These are phyloP conservation scores for Blastobotrys mokoenaii DNA, from an alignment of 805 yeast genomes.

Conservation along the genomic window DNA sequence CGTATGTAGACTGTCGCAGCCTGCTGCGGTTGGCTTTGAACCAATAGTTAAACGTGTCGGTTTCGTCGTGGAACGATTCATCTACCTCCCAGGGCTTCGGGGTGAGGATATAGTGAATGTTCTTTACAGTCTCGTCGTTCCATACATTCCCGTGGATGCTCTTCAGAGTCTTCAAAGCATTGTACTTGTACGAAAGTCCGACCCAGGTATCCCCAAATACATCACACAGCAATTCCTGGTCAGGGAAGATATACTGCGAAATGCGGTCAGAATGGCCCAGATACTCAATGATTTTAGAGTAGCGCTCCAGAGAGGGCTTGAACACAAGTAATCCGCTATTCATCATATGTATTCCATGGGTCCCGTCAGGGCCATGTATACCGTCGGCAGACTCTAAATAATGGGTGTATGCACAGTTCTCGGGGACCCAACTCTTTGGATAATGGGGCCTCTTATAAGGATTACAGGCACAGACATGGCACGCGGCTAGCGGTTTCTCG, in stretches of 20 bases:
- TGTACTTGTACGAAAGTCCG: constrained; percentile 44
- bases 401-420: constrained; percentile 44
- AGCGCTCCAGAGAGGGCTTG: constrained; percentile 33
- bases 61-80: constrained; percentile 30
- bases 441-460: constrained; percentile 45
- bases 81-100: constrained; percentile 54
- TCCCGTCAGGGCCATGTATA: constrained; percentile 35
- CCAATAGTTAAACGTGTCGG: constrained; percentile 45
- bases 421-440: constrained; percentile 44
- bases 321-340: constrained; percentile 54
- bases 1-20: too few relatives aligned
- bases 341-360: constrained; percentile 40
- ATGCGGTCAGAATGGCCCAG: constrained; percentile 34
- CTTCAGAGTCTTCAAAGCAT: constrained; percentile 46
- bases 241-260: constrained; percentile 44
- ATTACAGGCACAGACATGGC: constrained; percentile 57
- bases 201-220: constrained; percentile 45
- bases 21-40: constrained; percentile 30
- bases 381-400: constrained; percentile 8
- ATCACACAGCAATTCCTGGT: constrained; percentile 48
- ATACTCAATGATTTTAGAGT: constrained; percentile 35
- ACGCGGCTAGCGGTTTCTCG: constrained; percentile 38
- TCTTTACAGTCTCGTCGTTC: constrained; percentile 42
- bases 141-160: constrained; percentile 39
- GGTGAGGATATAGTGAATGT: constrained; percentile 46